phyloP scores from a whole-genome alignment of 1,284 basidiomycete species.

The Veloporphyrellus conicus region DNA sequence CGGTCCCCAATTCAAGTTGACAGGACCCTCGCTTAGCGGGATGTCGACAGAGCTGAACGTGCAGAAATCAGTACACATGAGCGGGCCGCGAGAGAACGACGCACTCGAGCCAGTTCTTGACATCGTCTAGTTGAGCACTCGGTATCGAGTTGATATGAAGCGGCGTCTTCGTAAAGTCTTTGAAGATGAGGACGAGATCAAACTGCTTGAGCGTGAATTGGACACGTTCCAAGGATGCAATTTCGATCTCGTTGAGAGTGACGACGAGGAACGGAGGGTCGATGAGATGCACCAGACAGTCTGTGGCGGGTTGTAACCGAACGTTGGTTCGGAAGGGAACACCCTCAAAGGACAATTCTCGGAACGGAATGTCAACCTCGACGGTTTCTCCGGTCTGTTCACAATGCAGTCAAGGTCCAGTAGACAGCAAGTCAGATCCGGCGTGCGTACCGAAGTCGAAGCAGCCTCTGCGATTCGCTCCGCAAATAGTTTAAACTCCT shows the following conservation, averaged over 20 bases:
- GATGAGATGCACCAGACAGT: constrained; percentile 93
- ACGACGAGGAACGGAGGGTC: constrained; percentile 97
- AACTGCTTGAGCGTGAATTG: constrained; percentile 97
- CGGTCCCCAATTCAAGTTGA: constrained; percentile 96
- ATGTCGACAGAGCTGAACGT: constrained; percentile 85
- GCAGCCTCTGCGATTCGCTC: constrained; percentile 90
- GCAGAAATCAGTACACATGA: constrained; percentile 4
- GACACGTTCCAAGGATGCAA: constrained; percentile 95
- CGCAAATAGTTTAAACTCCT: constrained; percentile 91
- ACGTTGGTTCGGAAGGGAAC: constrained; percentile 96
- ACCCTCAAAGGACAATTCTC: constrained; percentile 95
- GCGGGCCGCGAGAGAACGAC: constrained; percentile 32
- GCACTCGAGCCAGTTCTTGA: constrained; percentile 97
- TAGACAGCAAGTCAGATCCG: background rate
- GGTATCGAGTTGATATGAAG: constrained; percentile 96
- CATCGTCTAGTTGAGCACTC: constrained; percentile 85
- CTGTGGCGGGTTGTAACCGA: constrained; percentile 92
- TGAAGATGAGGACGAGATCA: constrained; percentile 94
- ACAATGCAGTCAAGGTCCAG: constrained; percentile 16
- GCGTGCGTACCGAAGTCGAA: constrained; percentile 60
- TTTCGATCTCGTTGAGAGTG: constrained; percentile 91
- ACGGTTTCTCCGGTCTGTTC: constrained; percentile 73
- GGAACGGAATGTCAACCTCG: constrained; percentile 95
- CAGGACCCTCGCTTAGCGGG: constrained; percentile 90
- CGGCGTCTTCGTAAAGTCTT: constrained; percentile 89